Evolutionary conservation across 2,329 filamentous ascomycete genomes (phyloP).

Genomic region (Xylaria sp.): DNA sequence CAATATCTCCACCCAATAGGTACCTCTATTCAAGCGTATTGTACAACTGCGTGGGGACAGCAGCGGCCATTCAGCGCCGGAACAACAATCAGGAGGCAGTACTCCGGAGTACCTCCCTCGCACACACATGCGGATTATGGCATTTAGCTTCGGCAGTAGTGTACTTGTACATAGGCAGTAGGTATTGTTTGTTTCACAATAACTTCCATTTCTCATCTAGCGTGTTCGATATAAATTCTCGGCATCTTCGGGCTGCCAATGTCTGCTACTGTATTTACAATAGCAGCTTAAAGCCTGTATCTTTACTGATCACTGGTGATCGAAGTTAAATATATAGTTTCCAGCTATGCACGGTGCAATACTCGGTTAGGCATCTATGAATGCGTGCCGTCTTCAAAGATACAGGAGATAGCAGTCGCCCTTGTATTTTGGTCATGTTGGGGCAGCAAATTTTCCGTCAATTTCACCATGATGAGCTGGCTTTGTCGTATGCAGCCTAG

Average conservation of each 20-base stretch:
- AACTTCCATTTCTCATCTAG: conserved; percentile 9
- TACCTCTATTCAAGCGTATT: not conserved
- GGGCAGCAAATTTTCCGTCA: conserved; percentile 30
- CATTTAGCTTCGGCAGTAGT: conserved; percentile 1
- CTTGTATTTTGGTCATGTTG: conserved; percentile 10
- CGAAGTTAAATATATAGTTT: too few species aligned
- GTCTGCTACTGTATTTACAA: not conserved
- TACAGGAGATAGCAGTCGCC: too few species aligned
- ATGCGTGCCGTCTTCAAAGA: too few species aligned
- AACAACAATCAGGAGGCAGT: not conserved
- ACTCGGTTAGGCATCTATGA: not conserved
- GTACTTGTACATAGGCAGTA: not conserved
- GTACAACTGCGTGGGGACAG: not conserved
- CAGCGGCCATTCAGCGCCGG: not conserved
- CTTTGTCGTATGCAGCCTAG: conserved; percentile 34
- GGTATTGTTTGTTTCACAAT: conserved; percentile 3
- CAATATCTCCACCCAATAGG: not conserved
- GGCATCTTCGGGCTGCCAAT: conserved; percentile 28
- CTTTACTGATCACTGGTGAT: too few species aligned
- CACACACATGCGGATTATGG: not conserved
- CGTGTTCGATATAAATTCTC: conserved; percentile 6
- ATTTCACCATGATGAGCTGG: conserved; percentile 36
- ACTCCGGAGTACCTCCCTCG: conserved; percentile 12
- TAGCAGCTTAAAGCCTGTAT: too few species aligned
- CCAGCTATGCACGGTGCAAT: too few species aligned